Conservation (phyloP, 257 asterid species). For the Solanum raphanifolium region DNA sequence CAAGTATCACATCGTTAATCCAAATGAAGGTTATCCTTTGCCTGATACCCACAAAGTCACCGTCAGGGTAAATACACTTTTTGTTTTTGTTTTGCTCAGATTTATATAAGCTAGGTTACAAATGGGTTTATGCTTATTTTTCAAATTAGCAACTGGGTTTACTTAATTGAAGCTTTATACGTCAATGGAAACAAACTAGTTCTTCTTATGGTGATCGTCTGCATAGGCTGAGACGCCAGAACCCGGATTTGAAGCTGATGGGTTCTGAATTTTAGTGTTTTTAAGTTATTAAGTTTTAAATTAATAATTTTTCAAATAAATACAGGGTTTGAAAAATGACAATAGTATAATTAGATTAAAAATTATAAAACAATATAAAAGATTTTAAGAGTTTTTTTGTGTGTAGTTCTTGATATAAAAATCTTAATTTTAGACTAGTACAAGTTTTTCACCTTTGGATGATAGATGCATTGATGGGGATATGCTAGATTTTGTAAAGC, state of each 20-base stretch:
- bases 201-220: neutral
- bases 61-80: slow-evolving; percentile 47
- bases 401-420: neutral
- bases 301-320: no score
- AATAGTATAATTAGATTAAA: neutral
- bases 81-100: neutral
- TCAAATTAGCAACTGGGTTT: neutral
- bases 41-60: slow-evolving; percentile 84
- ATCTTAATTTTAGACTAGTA: neutral
- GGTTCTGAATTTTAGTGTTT: neutral
- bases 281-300: no score
- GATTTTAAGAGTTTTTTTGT: no score
- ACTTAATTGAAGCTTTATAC: neutral
- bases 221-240: neutral
- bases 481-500: neutral
- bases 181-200: neutral
- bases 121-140: neutral
- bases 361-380: neutral
- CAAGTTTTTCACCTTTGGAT: neutral
- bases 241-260: neutral
- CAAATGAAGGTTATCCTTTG: slow-evolving; percentile 60
- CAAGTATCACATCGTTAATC: slow-evolving; percentile 69
- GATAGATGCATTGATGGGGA: neutral
- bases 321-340: neutral
- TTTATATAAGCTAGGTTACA: neutral